Evolutionary conservation across 495 filamentous ascomycete genomes (phyloP).

Genomic region (Clavariopsis aquatica): DNA sequence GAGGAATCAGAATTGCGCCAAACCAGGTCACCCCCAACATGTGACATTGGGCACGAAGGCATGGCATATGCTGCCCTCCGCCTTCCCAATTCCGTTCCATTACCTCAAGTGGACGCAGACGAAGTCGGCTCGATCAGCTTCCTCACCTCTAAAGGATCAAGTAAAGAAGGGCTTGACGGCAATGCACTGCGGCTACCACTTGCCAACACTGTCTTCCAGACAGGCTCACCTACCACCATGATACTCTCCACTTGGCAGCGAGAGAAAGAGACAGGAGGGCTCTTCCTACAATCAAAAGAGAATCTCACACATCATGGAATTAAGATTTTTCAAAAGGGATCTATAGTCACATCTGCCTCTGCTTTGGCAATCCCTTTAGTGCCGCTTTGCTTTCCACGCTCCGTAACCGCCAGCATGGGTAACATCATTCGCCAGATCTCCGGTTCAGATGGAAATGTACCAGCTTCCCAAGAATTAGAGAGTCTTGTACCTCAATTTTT

Average conservation of each 20-base stretch:
- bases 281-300: slow-evolving; percentile 2
- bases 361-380: slow-evolving; percentile 48
- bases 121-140: slow-evolving; percentile 9
- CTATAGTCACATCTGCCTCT: slow-evolving; percentile 18
- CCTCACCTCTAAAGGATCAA: background rate
- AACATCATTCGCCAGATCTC: slow-evolving; percentile 77
- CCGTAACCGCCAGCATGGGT: slow-evolving; percentile 68
- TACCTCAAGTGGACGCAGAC: background rate
- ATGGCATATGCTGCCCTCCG: slow-evolving; percentile 24
- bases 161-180: background rate
- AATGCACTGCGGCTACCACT: slow-evolving; percentile 51
- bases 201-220: slow-evolving; percentile 76
- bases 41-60: slow-evolving; percentile 31
- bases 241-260: slow-evolving; percentile 57
- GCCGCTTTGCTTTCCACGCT: slow-evolving; percentile 64
- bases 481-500: slow-evolving; percentile 62
- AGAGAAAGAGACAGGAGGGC: background rate
- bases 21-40: slow-evolving; percentile 5
- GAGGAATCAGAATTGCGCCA: background rate
- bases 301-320: slow-evolving; percentile 22
- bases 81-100: background rate
- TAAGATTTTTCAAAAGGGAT: background rate
- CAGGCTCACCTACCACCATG: slow-evolving; percentile 64
- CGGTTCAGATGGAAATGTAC: slow-evolving; percentile 51
- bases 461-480: slow-evolving; percentile 79